A percentile compares a stretch with the other conserved stretches of the same genome.
These are phyloP conservation scores for Avena atlantica DNA, from an alignment of 176 grass and related monocot species.

Conservation along the genomic window DNA sequence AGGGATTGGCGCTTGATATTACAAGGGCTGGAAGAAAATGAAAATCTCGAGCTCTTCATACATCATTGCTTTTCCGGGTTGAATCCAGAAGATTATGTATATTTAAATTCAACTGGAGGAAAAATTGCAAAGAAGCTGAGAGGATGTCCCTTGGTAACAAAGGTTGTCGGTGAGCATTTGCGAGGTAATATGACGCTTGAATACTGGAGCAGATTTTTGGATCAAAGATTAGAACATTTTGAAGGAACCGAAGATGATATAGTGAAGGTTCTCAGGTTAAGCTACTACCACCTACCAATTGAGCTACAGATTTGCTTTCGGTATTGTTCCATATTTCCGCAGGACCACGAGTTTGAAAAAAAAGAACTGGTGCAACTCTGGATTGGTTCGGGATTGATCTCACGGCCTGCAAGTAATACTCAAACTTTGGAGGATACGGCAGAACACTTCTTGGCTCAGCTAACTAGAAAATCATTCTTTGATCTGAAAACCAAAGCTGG, in stretches of 20 bases:
- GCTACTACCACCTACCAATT: constrained; percentile 50
- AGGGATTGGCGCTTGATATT: constrained; percentile 1
- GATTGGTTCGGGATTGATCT: constrained; percentile 55
- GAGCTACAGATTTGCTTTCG: constrained; percentile 62
- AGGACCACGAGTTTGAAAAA: constrained; percentile 24
- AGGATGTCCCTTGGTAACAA: constrained; percentile 66
- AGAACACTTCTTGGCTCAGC: constrained; percentile 25
- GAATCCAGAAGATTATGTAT: constrained; percentile 12
- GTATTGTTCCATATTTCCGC: constrained; percentile 59
- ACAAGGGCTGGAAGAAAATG: constrained; percentile 33
- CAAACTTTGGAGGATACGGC: constrained; percentile 36
- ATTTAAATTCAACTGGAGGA: constrained; percentile 29
- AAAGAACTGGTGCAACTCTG: constrained; percentile 50
- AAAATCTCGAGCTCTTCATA: constrained; percentile 47
- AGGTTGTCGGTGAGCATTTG: constrained; percentile 45
- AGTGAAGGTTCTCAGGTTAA: constrained; percentile 47
- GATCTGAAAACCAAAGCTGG: not conserved
- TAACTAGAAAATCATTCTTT: constrained; percentile 71
- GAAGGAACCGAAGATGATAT: constrained; percentile 40
- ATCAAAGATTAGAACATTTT: constrained; percentile 22
- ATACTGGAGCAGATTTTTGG: constrained; percentile 49
- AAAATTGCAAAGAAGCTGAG: constrained; percentile 40
- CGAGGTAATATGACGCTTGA: not conserved
- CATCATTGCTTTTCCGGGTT: constrained; percentile 37
- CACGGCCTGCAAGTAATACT: not conserved